These are phyloP conservation scores for Harringtonia lauricola DNA, from an alignment of 2,329 filamentous ascomycete species.

Conservation along the genomic window DNA sequence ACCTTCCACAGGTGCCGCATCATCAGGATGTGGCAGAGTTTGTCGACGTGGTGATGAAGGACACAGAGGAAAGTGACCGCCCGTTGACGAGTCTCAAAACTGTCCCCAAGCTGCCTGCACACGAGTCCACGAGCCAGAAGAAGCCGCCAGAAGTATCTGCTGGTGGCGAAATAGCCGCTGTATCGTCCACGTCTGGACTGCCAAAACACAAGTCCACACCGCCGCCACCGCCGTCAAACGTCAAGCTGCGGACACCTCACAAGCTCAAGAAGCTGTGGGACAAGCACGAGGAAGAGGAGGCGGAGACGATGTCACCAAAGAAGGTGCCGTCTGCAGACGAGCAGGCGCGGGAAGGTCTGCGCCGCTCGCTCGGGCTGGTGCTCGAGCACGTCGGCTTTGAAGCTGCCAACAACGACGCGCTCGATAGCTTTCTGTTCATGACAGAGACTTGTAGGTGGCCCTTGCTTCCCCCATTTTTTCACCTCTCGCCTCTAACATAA, in stretches of 20 bases:
- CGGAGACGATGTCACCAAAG: background rate
- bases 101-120: background rate
- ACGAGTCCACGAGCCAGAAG: background rate
- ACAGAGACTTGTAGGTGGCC: conserved; percentile 49
- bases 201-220: background rate
- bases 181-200: too few relatives aligned
- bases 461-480: background rate
- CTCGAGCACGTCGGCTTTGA: conserved; percentile 49
- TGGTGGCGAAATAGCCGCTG: too few relatives aligned
- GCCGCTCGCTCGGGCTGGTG: conserved; percentile 43
- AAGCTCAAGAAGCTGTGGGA: conserved; percentile 9
- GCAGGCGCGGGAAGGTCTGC: conserved; percentile 31
- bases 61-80: background rate
- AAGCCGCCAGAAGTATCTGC: background rate
- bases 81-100: background rate
- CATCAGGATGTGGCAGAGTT: background rate
- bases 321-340: conserved; percentile 15
- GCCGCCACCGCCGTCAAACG: background rate
- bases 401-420: conserved; percentile 39
- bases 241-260: conserved; percentile 6
- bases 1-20: background rate
- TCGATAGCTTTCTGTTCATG: conserved; percentile 45
- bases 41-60: conserved; percentile 1
- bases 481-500: conserved; percentile 4
- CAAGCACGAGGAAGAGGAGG: conserved; percentile 4